These are phyloP conservation scores for Canavalia gladiata DNA, from an alignment of 306 rosid genomes.

Conservation along the genomic window DNA sequence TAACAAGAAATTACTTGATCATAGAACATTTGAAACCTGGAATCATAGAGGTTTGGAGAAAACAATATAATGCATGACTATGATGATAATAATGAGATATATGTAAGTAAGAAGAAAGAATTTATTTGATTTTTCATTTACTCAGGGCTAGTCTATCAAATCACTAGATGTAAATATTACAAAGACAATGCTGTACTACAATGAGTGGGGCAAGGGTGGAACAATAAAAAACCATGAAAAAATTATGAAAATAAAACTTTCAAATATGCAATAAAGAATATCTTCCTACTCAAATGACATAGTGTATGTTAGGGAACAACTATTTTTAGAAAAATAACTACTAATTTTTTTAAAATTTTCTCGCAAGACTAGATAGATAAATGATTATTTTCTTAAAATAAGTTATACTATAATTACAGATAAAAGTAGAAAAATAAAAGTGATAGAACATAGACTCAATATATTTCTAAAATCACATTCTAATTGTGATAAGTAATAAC, in stretches of 20 bases:
- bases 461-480: constrained; percentile 13
- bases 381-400: no score
- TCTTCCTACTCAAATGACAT: constrained; percentile 25
- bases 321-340: no score
- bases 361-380: no score
- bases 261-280: constrained; percentile 9
- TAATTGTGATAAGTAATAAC: background rate
- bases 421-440: background rate
- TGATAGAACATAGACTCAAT: background rate
- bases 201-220: constrained; percentile 12
- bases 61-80: background rate
- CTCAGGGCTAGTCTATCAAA: background rate
- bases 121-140: constrained; percentile 1
- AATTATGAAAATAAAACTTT: background rate
- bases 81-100: background rate
- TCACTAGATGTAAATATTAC: constrained; percentile 26
- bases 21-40: background rate
- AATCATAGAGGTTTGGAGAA: background rate
- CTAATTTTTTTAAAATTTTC: no score
- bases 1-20: background rate
- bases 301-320: background rate
- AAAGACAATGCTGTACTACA: background rate
- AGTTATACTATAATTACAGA: no score
- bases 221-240: constrained; percentile 16
- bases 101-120: background rate